phyloP scores from a whole-genome alignment of 306 rosid species.

The Fragaria vesca region DNA sequence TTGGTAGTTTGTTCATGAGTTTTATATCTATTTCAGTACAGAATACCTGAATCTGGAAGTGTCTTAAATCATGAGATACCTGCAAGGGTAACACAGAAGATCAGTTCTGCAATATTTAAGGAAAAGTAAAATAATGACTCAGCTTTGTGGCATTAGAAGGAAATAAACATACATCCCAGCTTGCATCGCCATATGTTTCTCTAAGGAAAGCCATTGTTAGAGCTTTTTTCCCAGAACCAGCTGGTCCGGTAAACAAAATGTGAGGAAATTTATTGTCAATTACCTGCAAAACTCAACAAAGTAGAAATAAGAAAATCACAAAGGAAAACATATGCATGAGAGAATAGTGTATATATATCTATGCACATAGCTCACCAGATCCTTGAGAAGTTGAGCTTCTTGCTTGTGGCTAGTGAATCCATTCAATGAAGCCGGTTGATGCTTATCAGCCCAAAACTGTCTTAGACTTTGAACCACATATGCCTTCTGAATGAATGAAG shows the following conservation, averaged over 20 bases:
- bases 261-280: conserved; percentile 58
- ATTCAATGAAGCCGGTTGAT: conserved; percentile 62
- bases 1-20: not conserved
- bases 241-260: conserved; percentile 69
- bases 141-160: conserved; percentile 1
- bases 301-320: not conserved
- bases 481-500: conserved; percentile 63
- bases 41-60: conserved; percentile 69
- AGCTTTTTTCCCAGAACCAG: conserved; percentile 69
- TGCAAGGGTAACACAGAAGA: conserved; percentile 36
- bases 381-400: conserved; percentile 72
- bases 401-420: conserved; percentile 77
- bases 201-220: conserved; percentile 68
- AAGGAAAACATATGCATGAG: conserved; percentile 4
- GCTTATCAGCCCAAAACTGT: conserved; percentile 83
- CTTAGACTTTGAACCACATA: conserved; percentile 52
- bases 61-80: conserved; percentile 70
- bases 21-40: conserved; percentile 1
- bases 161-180: conserved; percentile 57
- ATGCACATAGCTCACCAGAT: conserved; percentile 46
- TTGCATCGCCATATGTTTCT: conserved; percentile 71
- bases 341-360: not conserved
- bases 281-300: conserved; percentile 41
- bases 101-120: conserved; percentile 14
- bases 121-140: not conserved